These are phyloP conservation scores for Talaromyces sp. DNA, from an alignment of 2,329 filamentous ascomycete genomes.

Conservation along the genomic window DNA sequence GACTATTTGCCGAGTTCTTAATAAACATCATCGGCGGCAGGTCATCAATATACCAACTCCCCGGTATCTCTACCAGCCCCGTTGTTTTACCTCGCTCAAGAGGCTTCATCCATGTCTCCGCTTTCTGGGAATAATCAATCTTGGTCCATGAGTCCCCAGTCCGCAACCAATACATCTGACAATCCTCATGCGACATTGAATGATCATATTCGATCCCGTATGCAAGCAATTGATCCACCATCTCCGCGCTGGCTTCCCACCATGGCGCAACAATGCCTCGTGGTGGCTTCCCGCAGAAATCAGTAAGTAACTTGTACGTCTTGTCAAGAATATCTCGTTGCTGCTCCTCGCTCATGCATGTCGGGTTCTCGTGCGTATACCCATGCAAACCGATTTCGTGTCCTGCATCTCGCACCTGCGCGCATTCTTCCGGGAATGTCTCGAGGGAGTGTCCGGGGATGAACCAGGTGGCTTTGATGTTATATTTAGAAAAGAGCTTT, in stretches of 20 bases:
- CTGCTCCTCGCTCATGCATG: conserved; percentile 72
- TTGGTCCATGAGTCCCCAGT: conserved; percentile 50
- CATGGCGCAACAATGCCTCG: conserved; percentile 73
- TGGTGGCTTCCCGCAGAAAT: conserved; percentile 75
- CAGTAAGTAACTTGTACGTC: conserved; percentile 71
- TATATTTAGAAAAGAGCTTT: conserved; percentile 71
- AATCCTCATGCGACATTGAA: conserved; percentile 49
- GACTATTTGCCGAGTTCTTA: conserved; percentile 53
- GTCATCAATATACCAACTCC: conserved; percentile 50
- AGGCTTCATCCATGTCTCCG: conserved; percentile 51
- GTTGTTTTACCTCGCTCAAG: conserved; percentile 51
- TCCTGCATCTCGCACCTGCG: conserved; percentile 62
- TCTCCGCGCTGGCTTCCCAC: conserved; percentile 73
- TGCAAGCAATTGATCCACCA: conserved; percentile 52
- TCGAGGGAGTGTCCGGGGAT: conserved; percentile 67
- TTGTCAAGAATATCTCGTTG: conserved; percentile 77
- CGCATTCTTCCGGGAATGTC: conserved; percentile 68
- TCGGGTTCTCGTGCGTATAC: conserved; percentile 74
- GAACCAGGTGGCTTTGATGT: conserved; percentile 70
- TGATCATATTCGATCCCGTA: conserved; percentile 52
- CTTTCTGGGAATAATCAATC: conserved; percentile 48
- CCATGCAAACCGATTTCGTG: conserved; percentile 71
- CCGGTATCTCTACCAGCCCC: conserved; percentile 48
- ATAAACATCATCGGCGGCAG: conserved; percentile 52
- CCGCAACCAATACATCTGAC: conserved; percentile 49